Base-by-base conservation (phyloP, 1,284 basidiomycete genomes). In the Bondarzewia mesenterica region DNA sequence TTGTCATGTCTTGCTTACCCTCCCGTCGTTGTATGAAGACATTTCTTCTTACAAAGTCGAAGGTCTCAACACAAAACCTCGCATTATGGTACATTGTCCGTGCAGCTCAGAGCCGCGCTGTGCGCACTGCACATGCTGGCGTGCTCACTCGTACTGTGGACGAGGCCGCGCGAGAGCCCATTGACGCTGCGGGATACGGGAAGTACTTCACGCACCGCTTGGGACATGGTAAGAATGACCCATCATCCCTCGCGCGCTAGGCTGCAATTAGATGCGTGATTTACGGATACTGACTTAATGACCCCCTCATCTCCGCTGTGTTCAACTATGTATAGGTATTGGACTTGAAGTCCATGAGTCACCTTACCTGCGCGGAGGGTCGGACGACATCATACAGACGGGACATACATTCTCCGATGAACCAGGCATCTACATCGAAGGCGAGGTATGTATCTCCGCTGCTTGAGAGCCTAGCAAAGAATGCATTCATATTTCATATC, bases 371-470 rank as follows among this genome's bases (percentile, higher is more conserved):
- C 76, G 77, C 45, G 85, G 86, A 25, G 85, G 85, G 15, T 81
- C 74, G 38, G 58, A 74, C 23, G 74, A 74, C 54, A 56, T 74
- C 21, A 77, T 91, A 46, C 65, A 74, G 40, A 62, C 63, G 0
- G 87, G 88, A 1, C 81, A 91, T 58, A 73, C 83, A 0, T 91
- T 93, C 65, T 89, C 85, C 6, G 73, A 91, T 56, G 89, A 93
- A 63, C 90, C 89, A 2, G 89, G 89, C 0, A 71, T 93, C 25
- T 93, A 93, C 63, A 84, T 92, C 46, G 76, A 85, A 54, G 80
- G 76, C 35, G 71, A 85, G 64, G 81, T 89, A 47, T 21, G 71
- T 57, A 18, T 25, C 38, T 22, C 10, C 12, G 23, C 27, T 35
- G 35, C 22, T 27, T 44, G 43, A 16, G 12, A 6, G 40, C 16